Conservation (phyloP, 306 rosid genomes). For the Coriaria nepalensis region DNA sequence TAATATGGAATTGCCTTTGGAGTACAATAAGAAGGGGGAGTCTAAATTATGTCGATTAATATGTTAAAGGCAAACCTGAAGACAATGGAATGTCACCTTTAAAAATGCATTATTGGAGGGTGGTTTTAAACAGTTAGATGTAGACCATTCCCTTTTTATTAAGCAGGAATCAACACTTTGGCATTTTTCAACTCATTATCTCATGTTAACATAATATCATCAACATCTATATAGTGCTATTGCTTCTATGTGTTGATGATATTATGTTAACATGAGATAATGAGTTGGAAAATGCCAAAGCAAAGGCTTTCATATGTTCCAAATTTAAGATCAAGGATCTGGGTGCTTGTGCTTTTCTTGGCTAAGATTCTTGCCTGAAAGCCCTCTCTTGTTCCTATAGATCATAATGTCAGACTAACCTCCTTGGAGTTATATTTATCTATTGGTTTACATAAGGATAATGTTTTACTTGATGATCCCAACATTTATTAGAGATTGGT, state of each 20-base stretch:
- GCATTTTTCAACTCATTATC: too few relatives aligned
- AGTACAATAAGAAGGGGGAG: not conserved
- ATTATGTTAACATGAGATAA: too few relatives aligned
- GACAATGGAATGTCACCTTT: not conserved
- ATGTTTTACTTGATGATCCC: not conserved
- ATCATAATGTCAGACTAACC: not conserved
- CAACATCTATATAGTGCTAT: too few relatives aligned
- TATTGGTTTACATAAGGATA: not conserved
- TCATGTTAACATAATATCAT: too few relatives aligned
- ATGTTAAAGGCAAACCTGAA: conserved; percentile 2
- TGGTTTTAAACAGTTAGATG: too few relatives aligned
- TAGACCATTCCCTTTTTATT: too few relatives aligned
- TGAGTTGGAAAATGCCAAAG: too few relatives aligned
- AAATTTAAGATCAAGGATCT: not conserved
- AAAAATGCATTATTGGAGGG: not conserved
- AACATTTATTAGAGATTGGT: not conserved
- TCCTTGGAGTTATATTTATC: too few relatives aligned
- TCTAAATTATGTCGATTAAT: not conserved
- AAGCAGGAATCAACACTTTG: too few relatives aligned
- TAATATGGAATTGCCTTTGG: not conserved
- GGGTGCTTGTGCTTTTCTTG: not conserved
- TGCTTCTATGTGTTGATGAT: too few relatives aligned
- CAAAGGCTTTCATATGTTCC: too few relatives aligned
- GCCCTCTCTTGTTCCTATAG: not conserved
- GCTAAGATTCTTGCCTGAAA: conserved; percentile 2